These are phyloP conservation scores for Ilyonectria robusta DNA, from an alignment of 2,329 filamentous ascomycete species.

Conservation along the genomic window DNA sequence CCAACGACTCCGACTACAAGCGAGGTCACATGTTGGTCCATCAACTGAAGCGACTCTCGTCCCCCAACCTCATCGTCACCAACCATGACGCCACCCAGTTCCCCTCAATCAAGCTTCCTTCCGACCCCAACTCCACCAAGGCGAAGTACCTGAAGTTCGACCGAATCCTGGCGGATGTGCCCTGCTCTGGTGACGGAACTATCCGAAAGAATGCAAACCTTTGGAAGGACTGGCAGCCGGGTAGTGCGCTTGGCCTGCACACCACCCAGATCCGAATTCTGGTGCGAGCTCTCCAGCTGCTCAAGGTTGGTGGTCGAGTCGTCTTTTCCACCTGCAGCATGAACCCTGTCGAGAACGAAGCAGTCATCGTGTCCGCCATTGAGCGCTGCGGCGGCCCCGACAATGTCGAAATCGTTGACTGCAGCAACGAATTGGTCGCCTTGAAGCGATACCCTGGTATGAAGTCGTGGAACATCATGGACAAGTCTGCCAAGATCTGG, in stretches of 20 bases:
- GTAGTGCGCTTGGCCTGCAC: constrained; percentile 89
- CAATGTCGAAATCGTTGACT: constrained; percentile 89
- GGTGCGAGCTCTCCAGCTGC: constrained; percentile 92
- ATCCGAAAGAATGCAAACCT: constrained; percentile 92
- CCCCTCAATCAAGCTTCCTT: constrained; percentile 88
- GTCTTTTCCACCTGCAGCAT: constrained; percentile 99
- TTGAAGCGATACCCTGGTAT: constrained; percentile 85
- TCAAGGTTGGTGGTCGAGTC: constrained; percentile 93
- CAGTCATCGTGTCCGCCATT: constrained; percentile 89
- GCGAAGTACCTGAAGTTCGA: constrained; percentile 94
- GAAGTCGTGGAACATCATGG: constrained; percentile 90
- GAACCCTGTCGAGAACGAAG: constrained; percentile 98
- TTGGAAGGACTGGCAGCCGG: constrained; percentile 95
- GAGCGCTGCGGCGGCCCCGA: constrained; percentile 87
- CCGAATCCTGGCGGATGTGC: constrained; percentile 94
- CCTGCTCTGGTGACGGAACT: constrained; percentile 96
- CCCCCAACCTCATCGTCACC: constrained; percentile 95
- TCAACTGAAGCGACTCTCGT: constrained; percentile 96
- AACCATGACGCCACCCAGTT: constrained; percentile 98
- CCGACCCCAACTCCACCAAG: constrained; percentile 66
- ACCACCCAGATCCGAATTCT: constrained; percentile 90
- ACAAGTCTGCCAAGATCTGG: constrained; percentile 86
- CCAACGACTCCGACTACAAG: constrained; percentile 97
- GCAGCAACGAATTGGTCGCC: constrained; percentile 80
- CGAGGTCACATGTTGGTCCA: constrained; percentile 97